Evolutionary conservation across 768 basidiomycete genomes (phyloP), one percentile per base, ranked within the genome.

Genomic region (Rhodosporidiobolus sp.): DNA sequence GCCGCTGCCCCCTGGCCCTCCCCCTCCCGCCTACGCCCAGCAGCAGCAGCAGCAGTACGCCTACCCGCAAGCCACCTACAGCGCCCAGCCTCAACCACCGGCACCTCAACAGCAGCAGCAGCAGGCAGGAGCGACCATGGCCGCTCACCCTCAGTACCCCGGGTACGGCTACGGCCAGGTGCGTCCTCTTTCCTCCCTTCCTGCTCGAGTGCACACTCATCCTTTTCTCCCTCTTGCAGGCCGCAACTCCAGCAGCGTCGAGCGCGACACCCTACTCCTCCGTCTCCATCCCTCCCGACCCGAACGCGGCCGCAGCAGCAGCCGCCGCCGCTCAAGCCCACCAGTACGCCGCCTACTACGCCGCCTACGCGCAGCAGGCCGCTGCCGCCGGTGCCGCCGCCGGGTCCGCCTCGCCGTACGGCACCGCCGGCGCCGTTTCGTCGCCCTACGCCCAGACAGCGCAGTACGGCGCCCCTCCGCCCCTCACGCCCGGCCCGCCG

Each of bases 61-160:
- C 82, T 94, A 30, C 94, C 94, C 79, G 91, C 91, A 1, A 93
- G 93, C 79, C 94, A 94, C 79, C 45, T 94, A 95, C 80, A 90
- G 91, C 4, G 85, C 87, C 59, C 88, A 89, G 76, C 82, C 43
- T 22, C 64, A 65, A 7, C 38, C 34, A 3, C 16, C 9, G 3
- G 5, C 35, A 38, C n/a, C n/a, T 17, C 63, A 49, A 26, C 57
- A 22, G 49, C 62, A 17, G 24, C 60, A 16, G 60, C 52, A 19
- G 26, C 59, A 57, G 52, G 30, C 62, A 19, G 57, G 30, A 8
- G 48, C 52, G 32, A 32, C 43, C 30, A 67, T 71, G 35, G 67
- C 70, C 2, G 46, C 70, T 63, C 77, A 63, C 72, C 81, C 45
- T 46, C 77, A 73, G 60, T 77, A 75, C 56, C 76, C 71, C 20